These are phyloP conservation scores for Carex kokanica DNA, from an alignment of 176 grass and related monocot species.

Conservation along the genomic window DNA sequence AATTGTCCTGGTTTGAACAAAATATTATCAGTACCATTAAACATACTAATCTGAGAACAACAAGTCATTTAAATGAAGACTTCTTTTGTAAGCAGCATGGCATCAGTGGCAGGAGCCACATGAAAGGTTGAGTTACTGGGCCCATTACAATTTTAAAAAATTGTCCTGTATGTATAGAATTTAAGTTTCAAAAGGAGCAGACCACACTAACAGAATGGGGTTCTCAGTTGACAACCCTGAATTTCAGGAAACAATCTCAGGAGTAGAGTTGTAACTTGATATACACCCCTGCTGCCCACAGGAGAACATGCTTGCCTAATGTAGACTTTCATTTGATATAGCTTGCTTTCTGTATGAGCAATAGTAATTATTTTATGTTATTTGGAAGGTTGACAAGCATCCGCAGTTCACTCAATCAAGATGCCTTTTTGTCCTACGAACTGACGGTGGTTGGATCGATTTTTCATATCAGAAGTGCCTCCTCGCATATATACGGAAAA, in stretches of 20 bases:
- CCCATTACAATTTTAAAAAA: background rate
- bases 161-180: background rate
- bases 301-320: background rate
- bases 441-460: conserved; percentile 55
- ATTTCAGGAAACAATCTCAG: conserved; percentile 12
- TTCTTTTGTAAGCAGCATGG: background rate
- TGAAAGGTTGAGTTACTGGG: background rate
- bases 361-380: conserved; percentile 3
- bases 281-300: background rate
- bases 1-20: background rate
- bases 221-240: background rate
- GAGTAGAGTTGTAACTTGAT: background rate
- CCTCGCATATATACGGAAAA: conserved; percentile 51
- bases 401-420: conserved; percentile 51
- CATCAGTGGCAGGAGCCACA: background rate
- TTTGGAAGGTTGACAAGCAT: conserved; percentile 57
- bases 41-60: background rate
- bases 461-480: conserved; percentile 91
- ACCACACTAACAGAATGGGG: background rate
- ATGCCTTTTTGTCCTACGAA: conserved; percentile 76
- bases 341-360: background rate
- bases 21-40: background rate
- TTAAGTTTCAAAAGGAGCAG: background rate
- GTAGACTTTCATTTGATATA: background rate
- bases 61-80: background rate